Conservation (phyloP, 2,329 filamentous ascomycete species). For the Fusarium hostae region DNA sequence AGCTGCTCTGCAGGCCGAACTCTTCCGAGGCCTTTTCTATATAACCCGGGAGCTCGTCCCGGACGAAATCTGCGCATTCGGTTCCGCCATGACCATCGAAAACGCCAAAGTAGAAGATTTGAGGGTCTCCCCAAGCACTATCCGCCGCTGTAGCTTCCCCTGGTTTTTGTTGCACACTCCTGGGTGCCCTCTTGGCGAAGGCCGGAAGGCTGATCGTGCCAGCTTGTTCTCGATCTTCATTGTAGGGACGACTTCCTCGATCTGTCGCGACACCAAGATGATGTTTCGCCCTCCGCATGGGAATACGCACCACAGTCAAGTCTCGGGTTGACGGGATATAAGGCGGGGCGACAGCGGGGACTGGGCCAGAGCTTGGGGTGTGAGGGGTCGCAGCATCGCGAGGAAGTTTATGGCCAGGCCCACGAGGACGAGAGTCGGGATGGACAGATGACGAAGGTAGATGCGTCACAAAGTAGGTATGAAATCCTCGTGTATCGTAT, state of each 20-base stretch:
- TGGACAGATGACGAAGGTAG: constrained; percentile 92
- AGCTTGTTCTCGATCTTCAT: constrained; percentile 94
- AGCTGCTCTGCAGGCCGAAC: constrained; percentile 82
- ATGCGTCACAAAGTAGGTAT: constrained; percentile 98
- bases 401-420: constrained; percentile 85
- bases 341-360: constrained; percentile 68
- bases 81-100: constrained; percentile 95
- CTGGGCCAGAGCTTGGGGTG: constrained; percentile 63
- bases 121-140: constrained; percentile 85
- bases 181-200: constrained; percentile 85
- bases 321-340: constrained; percentile 72
- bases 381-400: constrained; percentile 87
- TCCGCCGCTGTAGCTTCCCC: constrained; percentile 76
- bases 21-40: constrained; percentile 82
- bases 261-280: constrained; percentile 87
- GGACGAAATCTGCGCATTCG: constrained; percentile 88
- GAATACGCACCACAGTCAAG: constrained; percentile 93
- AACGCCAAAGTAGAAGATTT: constrained; percentile 96
- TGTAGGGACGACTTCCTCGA: constrained; percentile 85
- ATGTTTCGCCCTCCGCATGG: constrained; percentile 91
- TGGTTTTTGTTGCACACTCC: constrained; percentile 64
- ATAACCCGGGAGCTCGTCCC: constrained; percentile 86
- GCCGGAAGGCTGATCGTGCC: constrained; percentile 93
- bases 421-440: constrained; percentile 77
- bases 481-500: constrained; percentile 69